Percentiles rank a stretch among this genome's conserved stretches.
Conservation (phyloP, 2,329 filamentous ascomycete genomes). For the Ceratocystiopsis brevicomis region DNA sequence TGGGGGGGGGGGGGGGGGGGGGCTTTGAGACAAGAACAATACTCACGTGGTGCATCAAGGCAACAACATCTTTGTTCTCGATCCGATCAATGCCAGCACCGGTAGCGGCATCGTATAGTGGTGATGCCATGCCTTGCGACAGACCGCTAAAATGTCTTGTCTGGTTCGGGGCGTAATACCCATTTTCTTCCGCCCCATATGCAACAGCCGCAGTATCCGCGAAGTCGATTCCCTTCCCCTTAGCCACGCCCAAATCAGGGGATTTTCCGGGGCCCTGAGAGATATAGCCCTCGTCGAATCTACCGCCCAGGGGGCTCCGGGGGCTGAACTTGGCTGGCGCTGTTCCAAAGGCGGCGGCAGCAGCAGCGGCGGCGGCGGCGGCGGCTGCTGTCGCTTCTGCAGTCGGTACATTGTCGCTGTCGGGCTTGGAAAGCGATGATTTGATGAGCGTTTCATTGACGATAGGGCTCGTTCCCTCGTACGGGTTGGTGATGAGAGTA, state of each 20-base stretch:
- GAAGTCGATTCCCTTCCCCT: constrained; percentile 38
- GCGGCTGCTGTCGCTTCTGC: constrained; percentile 19
- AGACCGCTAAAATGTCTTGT: constrained; percentile 63
- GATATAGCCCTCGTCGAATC: constrained; percentile 76
- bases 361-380: constrained; percentile 5
- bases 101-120: constrained; percentile 76
- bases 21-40: no score
- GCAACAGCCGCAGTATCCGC: constrained; percentile 23
- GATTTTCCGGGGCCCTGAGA: constrained; percentile 47
- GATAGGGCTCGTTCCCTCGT: constrained; percentile 44
- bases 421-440: constrained; percentile 10
- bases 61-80: constrained; percentile 89
- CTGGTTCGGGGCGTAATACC: constrained; percentile 43
- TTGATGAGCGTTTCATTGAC: constrained; percentile 29
- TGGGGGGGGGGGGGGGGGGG: no score
- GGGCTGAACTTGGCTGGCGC: constrained; percentile 23
- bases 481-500: constrained; percentile 47
- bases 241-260: constrained; percentile 26
- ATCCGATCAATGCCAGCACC: constrained; percentile 80
- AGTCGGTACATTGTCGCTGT: constrained; percentile 4
- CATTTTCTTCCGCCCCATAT: constrained; percentile 32
- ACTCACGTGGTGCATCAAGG: constrained; percentile 82
- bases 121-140: constrained; percentile 78
- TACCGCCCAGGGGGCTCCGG: constrained; percentile 39
- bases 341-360: constrained; percentile 10